phyloP scores from a whole-genome alignment of 495 filamentous ascomycete species.

The Copromyces sp. region DNA sequence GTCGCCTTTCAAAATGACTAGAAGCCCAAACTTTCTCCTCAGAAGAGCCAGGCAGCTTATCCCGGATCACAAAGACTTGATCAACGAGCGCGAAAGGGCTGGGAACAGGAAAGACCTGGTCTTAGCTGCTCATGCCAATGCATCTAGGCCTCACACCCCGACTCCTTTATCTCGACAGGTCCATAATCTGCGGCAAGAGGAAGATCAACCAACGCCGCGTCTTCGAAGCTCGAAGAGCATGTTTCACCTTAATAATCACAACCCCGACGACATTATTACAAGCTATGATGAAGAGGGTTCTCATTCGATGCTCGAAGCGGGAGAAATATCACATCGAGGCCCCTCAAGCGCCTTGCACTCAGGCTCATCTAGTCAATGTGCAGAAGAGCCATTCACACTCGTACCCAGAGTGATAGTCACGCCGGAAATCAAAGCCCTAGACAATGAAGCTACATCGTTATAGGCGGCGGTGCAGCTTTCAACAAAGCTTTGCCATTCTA shows the following conservation, averaged over 20 bases:
- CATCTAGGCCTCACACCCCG: neutral
- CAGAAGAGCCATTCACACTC: conserved; percentile 23
- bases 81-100: neutral
- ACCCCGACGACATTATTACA: neutral
- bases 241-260: neutral
- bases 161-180: neutral
- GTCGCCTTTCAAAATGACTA: neutral
- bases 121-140: neutral
- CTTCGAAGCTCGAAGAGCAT: conserved; percentile 9
- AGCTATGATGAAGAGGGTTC: neutral
- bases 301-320: neutral
- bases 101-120: neutral
- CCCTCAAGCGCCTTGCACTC: neutral
- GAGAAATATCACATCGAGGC: neutral
- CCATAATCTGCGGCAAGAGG: neutral
- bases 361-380: neutral
- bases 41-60: neutral
- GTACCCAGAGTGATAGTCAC: conserved; percentile 34
- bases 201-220: neutral
- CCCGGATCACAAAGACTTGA: neutral
- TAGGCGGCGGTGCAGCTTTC: conserved; percentile 42
- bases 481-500: conserved; percentile 21
- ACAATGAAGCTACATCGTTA: conserved; percentile 20
- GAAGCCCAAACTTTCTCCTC: neutral
- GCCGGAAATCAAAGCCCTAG: conserved; percentile 42